Conservation (phyloP, 257 asterid genomes). For the Solanum chiquidenum region DNA sequence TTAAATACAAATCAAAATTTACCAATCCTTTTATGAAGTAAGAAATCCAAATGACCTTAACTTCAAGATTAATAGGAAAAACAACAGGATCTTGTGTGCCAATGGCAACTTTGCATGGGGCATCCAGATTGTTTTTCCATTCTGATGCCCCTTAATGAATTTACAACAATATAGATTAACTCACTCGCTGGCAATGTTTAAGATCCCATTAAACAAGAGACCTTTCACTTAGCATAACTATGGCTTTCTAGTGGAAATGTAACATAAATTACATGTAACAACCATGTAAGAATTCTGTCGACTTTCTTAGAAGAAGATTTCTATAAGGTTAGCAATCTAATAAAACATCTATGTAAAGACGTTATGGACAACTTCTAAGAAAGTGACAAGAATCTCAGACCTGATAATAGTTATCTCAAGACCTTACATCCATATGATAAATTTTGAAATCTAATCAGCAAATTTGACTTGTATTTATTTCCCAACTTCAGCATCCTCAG, state of each 20-base stretch:
- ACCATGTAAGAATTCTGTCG: background rate
- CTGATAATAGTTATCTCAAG: background rate
- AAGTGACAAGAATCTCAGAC: background rate
- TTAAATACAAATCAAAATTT: background rate
- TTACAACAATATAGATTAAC: background rate
- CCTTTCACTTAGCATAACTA: background rate
- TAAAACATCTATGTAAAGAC: background rate
- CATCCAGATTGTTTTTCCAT: background rate
- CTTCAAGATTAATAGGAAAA: background rate
- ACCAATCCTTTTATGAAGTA: background rate
- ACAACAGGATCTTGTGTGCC: background rate
- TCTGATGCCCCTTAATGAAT: background rate
- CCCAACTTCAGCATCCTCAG: slow-evolving; percentile 44
- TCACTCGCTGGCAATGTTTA: background rate
- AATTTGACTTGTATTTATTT: slow-evolving; percentile 36
- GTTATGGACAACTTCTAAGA: background rate
- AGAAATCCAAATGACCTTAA: background rate
- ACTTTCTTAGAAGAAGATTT: background rate
- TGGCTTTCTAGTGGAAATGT: background rate
- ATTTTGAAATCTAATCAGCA: slow-evolving; percentile 42
- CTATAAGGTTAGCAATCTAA: background rate
- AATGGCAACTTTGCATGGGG: background rate
- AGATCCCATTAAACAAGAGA: background rate
- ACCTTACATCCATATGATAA: slow-evolving; percentile 17
- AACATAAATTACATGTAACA: background rate